Percentiles rank a stretch among this genome's conserved stretches.
Conservation (phyloP, 1,284 basidiomycete species). For the Ustilago curta region DNA sequence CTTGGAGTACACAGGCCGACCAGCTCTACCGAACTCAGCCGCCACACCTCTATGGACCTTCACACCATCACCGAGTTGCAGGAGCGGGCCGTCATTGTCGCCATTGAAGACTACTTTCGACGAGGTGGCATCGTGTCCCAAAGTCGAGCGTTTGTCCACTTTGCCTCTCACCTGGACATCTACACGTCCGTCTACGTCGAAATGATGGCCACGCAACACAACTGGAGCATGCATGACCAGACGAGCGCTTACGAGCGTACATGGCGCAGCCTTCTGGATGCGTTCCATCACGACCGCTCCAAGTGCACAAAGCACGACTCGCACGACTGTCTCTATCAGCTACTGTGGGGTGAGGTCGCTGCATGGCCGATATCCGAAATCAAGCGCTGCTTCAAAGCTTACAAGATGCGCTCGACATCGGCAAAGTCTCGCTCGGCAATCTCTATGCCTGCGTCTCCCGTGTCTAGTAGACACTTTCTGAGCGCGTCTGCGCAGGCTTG, state of each 20-base stretch:
- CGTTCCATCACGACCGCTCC: background rate
- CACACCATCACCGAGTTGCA: conserved; percentile 6
- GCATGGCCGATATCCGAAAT: background rate
- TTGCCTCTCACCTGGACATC: conserved; percentile 3
- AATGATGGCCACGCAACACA: background rate
- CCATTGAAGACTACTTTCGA: background rate
- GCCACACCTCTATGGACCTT: background rate
- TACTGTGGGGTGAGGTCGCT: background rate
- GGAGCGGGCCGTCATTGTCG: background rate
- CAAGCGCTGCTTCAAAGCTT: conserved; percentile 3
- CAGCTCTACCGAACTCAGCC: background rate
- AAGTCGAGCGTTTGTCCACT: background rate
- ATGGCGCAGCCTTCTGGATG: background rate
- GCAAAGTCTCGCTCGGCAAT: background rate
- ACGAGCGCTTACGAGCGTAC: background rate
- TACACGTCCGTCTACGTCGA: background rate
- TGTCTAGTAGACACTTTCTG: background rate
- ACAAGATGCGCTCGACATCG: background rate
- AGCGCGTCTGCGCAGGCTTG: background rate
- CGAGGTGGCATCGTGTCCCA: background rate
- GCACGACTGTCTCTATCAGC: conserved; percentile 2
- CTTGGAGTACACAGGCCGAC: background rate
- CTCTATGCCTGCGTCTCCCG: background rate
- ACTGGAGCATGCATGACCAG: background rate
- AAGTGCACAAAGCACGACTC: background rate